Base-by-base conservation (phyloP, 2,329 filamentous ascomycete species). In the Helicocarpus griseus region DNA sequence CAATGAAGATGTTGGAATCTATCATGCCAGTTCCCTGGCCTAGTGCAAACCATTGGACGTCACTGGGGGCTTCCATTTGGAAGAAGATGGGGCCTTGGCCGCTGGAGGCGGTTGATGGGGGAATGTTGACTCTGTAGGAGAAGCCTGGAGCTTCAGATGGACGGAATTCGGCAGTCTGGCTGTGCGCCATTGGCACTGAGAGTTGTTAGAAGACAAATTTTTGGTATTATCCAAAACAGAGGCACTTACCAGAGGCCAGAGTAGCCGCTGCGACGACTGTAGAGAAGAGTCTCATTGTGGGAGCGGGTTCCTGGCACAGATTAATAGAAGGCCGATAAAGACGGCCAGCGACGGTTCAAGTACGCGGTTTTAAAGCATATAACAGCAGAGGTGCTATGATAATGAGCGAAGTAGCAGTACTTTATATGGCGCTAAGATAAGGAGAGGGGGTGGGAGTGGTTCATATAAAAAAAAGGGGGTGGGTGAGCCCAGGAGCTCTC, bases 1-100 rank as follows among this genome's bases (percentile, higher is more conserved):
- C 68, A 40, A 82, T 66, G 60, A 82, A 81, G 44, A 83, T 81
- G 61, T 80, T 80, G 5, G 79, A 63, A 21, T 73, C 74, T 14
- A 63, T 57, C 80, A 82, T 83, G 19, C 62, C 56, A 1, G 57
- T 66, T 24, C 80, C 80, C 60, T 81, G 77, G 6, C 78, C 80
- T 3, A 82, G 62, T 3, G 71, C 76, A 31, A 80, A 71, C 75
- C 77, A 83, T 64, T 73, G 63, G 59, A 78, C 73, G 5, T 62
- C 69, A 38, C 70, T 72, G 1, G 80, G 78, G 2, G 76, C 77
- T 43, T 71, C 73, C 47, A 83, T 70, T 53, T 80, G 77, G 59
- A 82, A 76, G 64, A 73, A 82, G 49, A 83, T 76, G 54, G 80
- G 76, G 21, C 79, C 78, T 31, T 58, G 69, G 11, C 74, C 74